Evolutionary conservation across 805 yeast species (phyloP).

Genomic region (Ogataea haglerorum): DNA sequence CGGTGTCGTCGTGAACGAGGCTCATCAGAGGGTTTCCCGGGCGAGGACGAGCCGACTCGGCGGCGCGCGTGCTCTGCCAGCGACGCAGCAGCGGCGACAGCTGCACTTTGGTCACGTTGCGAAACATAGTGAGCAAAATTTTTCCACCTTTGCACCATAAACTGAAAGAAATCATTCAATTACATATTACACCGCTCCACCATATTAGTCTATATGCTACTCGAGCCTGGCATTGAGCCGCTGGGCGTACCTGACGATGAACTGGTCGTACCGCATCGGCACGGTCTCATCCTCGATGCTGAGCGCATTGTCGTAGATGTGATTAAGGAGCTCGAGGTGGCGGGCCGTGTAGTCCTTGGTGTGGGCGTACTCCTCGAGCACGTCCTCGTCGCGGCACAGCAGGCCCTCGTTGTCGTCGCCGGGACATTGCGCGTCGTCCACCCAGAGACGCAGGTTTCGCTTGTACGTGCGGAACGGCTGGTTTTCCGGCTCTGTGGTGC

Average conservation of each 20-base stretch:
- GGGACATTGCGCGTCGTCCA: slow-evolving; percentile 30
- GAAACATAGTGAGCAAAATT: neutral
- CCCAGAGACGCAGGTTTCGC: slow-evolving; percentile 58
- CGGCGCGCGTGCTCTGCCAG: slow-evolving; percentile 3
- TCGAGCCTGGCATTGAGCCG: slow-evolving; percentile 21
- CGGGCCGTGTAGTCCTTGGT: slow-evolving; percentile 29
- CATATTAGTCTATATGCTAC: neutral
- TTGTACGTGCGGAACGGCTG: slow-evolving; percentile 42
- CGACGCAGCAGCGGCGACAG: slow-evolving; percentile 1
- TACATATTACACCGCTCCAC: no score
- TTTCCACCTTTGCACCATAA: slow-evolving; percentile 6
- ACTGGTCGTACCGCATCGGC: slow-evolving; percentile 30
- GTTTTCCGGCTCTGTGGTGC: slow-evolving; percentile 38
- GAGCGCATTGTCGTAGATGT: slow-evolving; percentile 12
- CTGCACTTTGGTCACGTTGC: neutral
- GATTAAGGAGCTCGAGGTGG: slow-evolving; percentile 20
- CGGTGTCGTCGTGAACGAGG: slow-evolving; percentile 1
- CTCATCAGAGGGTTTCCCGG: neutral
- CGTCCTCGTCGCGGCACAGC: slow-evolving; percentile 32
- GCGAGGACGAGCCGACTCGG: neutral
- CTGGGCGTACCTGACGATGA: slow-evolving; percentile 23
- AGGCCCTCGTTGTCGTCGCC: slow-evolving; percentile 24
- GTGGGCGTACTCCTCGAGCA: slow-evolving; percentile 30
- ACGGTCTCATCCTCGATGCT: slow-evolving; percentile 20
- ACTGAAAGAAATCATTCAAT: neutral